phyloP scores from a whole-genome alignment of 192 early-diverging fungal genomes.

The Backusella macrospora region DNA sequence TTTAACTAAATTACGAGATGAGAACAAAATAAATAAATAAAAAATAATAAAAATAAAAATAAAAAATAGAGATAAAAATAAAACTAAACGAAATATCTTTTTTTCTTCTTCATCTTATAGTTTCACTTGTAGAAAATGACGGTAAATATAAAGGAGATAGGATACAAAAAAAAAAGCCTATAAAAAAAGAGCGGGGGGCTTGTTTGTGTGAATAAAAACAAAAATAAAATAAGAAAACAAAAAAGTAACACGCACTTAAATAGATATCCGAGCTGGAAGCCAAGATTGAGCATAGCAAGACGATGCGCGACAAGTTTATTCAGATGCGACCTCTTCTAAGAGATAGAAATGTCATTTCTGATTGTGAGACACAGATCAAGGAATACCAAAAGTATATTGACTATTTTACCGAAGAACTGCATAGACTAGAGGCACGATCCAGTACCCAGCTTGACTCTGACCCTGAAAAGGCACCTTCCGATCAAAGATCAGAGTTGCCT shows the following conservation, averaged over 20 bases:
- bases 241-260: slow-evolving; percentile 15
- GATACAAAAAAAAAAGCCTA: background rate
- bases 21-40: background rate
- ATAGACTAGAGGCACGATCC: slow-evolving; percentile 59
- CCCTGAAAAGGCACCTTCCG: slow-evolving; percentile 9
- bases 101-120: slow-evolving; percentile 5
- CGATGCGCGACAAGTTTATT: slow-evolving; percentile 50
- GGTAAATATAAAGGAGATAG: background rate
- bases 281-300: slow-evolving; percentile 41
- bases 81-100: background rate
- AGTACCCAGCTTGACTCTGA: slow-evolving; percentile 15
- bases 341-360: slow-evolving; percentile 64
- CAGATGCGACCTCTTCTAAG: slow-evolving; percentile 58
- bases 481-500: background rate
- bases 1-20: background rate
- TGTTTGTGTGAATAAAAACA: background rate
- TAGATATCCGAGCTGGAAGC: slow-evolving; percentile 43
- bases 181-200: background rate
- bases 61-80: background rate
- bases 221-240: background rate
- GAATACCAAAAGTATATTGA: slow-evolving; percentile 70
- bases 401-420: slow-evolving; percentile 68
- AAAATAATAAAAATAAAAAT: background rate
- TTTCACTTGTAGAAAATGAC: slow-evolving; percentile 11
- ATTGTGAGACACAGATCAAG: slow-evolving; percentile 73